These are phyloP conservation scores for Linderniella brevidens DNA, from an alignment of 257 asterid genomes.

Conservation along the genomic window DNA sequence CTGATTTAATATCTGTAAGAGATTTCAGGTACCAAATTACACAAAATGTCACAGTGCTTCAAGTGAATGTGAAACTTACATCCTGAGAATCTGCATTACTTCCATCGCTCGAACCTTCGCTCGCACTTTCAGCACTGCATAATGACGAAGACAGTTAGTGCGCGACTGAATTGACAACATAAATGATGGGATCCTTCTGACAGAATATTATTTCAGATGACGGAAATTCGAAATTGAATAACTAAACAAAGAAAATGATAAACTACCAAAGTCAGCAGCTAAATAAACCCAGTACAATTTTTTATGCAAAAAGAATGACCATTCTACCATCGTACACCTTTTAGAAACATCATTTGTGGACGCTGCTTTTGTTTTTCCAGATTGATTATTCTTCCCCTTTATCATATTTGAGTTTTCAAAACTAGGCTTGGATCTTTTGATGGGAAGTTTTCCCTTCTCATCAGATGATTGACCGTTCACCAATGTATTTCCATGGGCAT, in stretches of 20 bases:
- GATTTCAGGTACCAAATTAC: background rate
- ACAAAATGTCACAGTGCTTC: constrained; percentile 2
- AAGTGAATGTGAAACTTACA: constrained; percentile 20
- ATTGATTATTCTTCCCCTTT: constrained; percentile 54
- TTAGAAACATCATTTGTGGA: constrained; percentile 44
- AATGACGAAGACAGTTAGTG: background rate
- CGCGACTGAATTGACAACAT: background rate
- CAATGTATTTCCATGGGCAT: constrained; percentile 32
- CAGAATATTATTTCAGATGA: too few species aligned
- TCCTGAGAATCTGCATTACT: constrained; percentile 75
- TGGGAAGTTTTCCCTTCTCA: constrained; percentile 73
- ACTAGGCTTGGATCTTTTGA: constrained; percentile 87
- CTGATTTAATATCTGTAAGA: background rate
- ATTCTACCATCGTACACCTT: constrained; percentile 21
- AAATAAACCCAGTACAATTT: background rate
- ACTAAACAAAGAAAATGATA: constrained; percentile 1
- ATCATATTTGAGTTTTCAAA: constrained; percentile 78
- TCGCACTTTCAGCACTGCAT: constrained; percentile 73
- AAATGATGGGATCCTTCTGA: background rate
- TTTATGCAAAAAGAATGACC: too few species aligned
- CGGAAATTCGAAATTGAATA: background rate
- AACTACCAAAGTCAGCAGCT: constrained; percentile 2
- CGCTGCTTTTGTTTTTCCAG: constrained; percentile 36
- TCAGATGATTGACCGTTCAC: constrained; percentile 66
- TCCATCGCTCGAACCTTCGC: constrained; percentile 87